These are phyloP conservation scores for Golubevia sp. DNA, from an alignment of 1,284 basidiomycete species.

Conservation along the genomic window DNA sequence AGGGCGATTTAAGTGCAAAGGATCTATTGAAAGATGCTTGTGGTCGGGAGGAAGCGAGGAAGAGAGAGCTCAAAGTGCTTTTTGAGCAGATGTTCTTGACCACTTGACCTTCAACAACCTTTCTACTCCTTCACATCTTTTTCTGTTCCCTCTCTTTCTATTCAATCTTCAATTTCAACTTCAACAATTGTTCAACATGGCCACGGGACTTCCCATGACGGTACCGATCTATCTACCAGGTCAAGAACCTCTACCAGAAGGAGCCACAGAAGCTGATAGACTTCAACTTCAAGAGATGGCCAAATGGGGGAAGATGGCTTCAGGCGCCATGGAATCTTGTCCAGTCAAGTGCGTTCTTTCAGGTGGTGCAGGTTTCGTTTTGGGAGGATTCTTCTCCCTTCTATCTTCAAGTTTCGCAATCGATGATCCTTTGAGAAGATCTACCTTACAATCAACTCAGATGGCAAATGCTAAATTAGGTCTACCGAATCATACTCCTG, in stretches of 20 bases:
- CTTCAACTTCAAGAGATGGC: conserved; percentile 71
- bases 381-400: conserved; percentile 93
- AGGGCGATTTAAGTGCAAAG: too few relatives aligned
- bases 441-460: conserved; percentile 19
- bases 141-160: too few relatives aligned
- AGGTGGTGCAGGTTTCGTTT: conserved; percentile 77
- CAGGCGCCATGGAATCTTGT: conserved; percentile 80
- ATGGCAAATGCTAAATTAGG: conserved; percentile 4
- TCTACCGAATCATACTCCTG: conserved; percentile 10
- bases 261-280: conserved; percentile 79
- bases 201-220: too few relatives aligned
- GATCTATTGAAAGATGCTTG: too few relatives aligned
- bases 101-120: too few relatives aligned
- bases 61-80: too few relatives aligned
- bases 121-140: too few relatives aligned
- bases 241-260: conserved; percentile 72
- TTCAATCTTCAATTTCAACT: too few relatives aligned
- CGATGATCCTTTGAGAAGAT: conserved; percentile 74
- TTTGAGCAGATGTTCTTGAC: too few relatives aligned
- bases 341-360: conserved; percentile 78
- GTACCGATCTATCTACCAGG: conserved; percentile 57
- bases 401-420: conserved; percentile 95
- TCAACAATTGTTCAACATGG: too few relatives aligned
- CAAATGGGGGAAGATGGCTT: conserved; percentile 75
- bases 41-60: too few relatives aligned